Conservation (phyloP, 495 filamentous ascomycete genomes). For the Penicillium samsonianum region DNA sequence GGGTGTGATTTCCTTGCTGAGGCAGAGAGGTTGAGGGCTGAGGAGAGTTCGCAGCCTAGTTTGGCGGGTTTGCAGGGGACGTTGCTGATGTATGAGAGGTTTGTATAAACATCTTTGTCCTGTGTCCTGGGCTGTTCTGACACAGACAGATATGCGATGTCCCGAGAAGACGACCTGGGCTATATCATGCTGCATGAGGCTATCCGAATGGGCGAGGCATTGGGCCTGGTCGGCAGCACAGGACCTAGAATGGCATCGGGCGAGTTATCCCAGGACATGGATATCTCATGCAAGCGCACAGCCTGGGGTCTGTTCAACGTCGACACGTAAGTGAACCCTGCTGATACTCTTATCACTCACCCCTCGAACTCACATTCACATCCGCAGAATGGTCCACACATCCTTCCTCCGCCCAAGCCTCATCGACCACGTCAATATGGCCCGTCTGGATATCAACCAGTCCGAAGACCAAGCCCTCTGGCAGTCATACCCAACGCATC, state of each 20-base stretch:
- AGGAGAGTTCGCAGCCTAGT: slow-evolving; percentile 30
- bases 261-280: slow-evolving; percentile 37
- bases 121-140: neutral
- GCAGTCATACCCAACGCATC: slow-evolving; percentile 45
- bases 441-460: slow-evolving; percentile 21
- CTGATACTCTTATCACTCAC: neutral
- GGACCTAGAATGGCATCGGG: slow-evolving; percentile 21
- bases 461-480: slow-evolving; percentile 29
- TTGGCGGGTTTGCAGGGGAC: slow-evolving; percentile 44
- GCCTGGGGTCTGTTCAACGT: slow-evolving; percentile 50
- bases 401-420: slow-evolving; percentile 43
- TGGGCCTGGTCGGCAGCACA: slow-evolving; percentile 39
- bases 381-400: slow-evolving; percentile 41
- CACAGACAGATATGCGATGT: slow-evolving; percentile 40
- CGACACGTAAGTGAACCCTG: slow-evolving; percentile 38
- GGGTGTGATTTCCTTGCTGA: slow-evolving; percentile 46
- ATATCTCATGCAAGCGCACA: slow-evolving; percentile 36
- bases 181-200: slow-evolving; percentile 48
- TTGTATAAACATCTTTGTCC: neutral
- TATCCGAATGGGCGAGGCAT: slow-evolving; percentile 39
- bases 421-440: slow-evolving; percentile 39
- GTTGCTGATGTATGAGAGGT: slow-evolving; percentile 47
- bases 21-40: slow-evolving; percentile 38
- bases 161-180: slow-evolving; percentile 43
- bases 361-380: neutral